Evolutionary conservation across 345 rosid species (phyloP), one percentile per base, ranked within the genome.

Genomic region (Sonneratia alba): DNA sequence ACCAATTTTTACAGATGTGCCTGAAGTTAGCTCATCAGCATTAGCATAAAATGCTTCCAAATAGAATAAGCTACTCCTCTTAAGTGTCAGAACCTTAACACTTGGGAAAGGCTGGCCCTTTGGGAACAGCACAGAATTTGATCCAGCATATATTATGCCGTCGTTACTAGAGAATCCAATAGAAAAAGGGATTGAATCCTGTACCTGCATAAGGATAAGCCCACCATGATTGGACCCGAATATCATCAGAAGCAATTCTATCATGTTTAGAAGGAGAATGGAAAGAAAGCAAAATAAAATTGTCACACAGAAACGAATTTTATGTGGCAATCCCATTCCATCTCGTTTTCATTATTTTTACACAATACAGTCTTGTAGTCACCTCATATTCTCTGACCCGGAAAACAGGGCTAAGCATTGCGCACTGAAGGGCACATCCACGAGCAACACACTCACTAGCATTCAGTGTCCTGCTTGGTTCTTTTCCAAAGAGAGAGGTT

Each of bases 391-490:
- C 90, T 80, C 81, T 81, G 70, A 85, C 87, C 18, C 84, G 83
- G 71, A 87, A 87, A 72, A 72, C 75, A 22, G 87, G 88, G 78
- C 90, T 87, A 51, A 87, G 88, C 85, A 85, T 85, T 27, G 90
- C 90, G 64, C 90, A 87, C 72, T 87, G 90, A 40, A 87, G 81
- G 56, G 88, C 88, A 76, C 90, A 85, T 49, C 90, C 90, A 63
- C 90, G 88, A 21, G 90, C 85, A 47, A 87, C 87, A 74, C 90
- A 83, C 75, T 87, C 90, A 74, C 90, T 85, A 11, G 87, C 86
- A 81, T 87, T 87, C 71, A 87, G 42, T 3, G 79, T 81, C 57
- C 90, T 83, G 43, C 87, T 77, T 59, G 88, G 90, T 77, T 87
- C 90, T 79, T 68, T 80, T 49, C 80, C 72, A 73, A 84, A 87